Evolutionary conservation across 805 yeast species (phyloP).

Genomic region (Myxozyma kluyveri): DNA sequence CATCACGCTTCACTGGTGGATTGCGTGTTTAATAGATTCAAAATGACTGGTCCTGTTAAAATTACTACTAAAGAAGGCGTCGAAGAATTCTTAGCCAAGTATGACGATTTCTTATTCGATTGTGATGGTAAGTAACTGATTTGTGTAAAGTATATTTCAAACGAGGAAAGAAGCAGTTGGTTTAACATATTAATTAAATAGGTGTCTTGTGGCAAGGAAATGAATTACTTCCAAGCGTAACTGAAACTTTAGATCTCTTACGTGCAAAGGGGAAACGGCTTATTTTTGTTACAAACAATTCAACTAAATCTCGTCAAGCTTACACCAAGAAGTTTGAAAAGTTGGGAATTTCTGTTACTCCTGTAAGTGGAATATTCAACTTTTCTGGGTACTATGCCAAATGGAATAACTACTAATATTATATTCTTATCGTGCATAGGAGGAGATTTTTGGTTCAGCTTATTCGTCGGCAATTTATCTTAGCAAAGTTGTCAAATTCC

Average conservation of each 20-base stretch:
- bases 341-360: conserved; percentile 47
- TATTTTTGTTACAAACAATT: conserved; percentile 91
- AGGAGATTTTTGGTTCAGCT: conserved; percentile 86
- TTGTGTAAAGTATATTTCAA: neutral
- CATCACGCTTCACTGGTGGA: neutral
- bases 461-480: conserved; percentile 88
- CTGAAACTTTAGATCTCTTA: conserved; percentile 69
- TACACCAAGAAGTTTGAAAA: conserved; percentile 74
- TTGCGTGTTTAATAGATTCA: neutral
- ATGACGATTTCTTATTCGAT: conserved; percentile 84
- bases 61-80: conserved; percentile 50
- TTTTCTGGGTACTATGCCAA: too few species aligned
- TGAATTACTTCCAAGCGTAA: conserved; percentile 70
- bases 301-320: conserved; percentile 80
- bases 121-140: conserved; percentile 61
- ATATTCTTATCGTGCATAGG: conserved; percentile 33
- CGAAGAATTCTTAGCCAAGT: conserved; percentile 54
- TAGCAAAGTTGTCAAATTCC: conserved; percentile 68
- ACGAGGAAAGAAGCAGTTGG: neutral
- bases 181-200: conserved; percentile 2
- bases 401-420: too few species aligned
- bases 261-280: conserved; percentile 56
- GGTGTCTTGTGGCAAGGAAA: conserved; percentile 91
- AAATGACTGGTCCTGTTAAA: conserved; percentile 46
- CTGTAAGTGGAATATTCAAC: too few species aligned